Evolutionary conservation across 148 eudicot species (phyloP), one percentile per base, ranked within the genome.

Genomic region (Pouteria glomerata): DNA sequence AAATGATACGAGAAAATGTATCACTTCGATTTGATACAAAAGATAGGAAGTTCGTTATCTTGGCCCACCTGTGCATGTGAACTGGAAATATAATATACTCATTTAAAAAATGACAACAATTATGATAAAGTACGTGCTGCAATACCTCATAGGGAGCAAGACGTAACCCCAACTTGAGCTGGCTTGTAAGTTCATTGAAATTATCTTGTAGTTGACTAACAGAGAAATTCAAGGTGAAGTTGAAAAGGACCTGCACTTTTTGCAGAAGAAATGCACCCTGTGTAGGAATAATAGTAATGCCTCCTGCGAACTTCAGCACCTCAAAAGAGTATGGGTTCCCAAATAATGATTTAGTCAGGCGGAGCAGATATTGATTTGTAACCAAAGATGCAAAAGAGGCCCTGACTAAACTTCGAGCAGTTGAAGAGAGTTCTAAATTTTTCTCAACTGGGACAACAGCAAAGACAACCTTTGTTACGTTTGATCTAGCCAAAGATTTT

Each of bases 261-360:
- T 95, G 98, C 84, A 95, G 81, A 41, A 87, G 97, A 79, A 82
- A 95, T 74, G 84, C 91, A 58, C 52, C 70, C 66, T 91, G 97
- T 27, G 65, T 78, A 57, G 98, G 97, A 79, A 53, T 83, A 52
- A 85, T 77, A 15, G 96, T 89, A 51, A 95, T 89, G 53, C 98
- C 97, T 35, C 96, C 97, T 56, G 79, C 81, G 82, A 95, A 89
- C 75, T 95, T 95, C 69, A 91, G 78, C 70, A 95, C 96, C 55
- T 91, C 97, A 78, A 95, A 95, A 52, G 86, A 76, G 50, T 66
- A 80, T 15, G 98, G 90, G 56, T 81, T 80, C 47, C 96, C 98
- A 76, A 89, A 89, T 74, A 89, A 76, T 66, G 89, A 73, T 63
- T 75, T 61, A 0, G 85, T 84, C 82, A 94, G 69, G 37, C 75